These are phyloP conservation scores for Ustilago sp. DNA, from an alignment of 1,284 basidiomycete species.

Conservation along the genomic window DNA sequence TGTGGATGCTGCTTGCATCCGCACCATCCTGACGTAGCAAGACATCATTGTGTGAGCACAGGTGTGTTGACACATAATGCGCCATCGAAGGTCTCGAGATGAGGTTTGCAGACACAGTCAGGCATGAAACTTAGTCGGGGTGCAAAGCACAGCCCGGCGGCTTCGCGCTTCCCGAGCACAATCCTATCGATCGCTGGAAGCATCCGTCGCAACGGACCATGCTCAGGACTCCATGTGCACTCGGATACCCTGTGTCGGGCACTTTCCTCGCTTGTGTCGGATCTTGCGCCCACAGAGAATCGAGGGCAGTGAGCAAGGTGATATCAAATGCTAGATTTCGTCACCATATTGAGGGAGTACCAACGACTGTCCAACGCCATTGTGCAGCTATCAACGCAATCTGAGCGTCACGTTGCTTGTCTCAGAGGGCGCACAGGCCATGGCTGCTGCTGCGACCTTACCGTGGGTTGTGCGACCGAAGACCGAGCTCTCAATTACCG, in stretches of 20 bases:
- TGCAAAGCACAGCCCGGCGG: not conserved
- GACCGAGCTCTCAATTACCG: not conserved
- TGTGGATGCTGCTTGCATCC: not conserved
- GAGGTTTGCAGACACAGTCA: not conserved
- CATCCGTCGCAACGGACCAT: not conserved
- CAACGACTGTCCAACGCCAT: constrained; percentile 7
- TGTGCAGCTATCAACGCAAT: constrained; percentile 14
- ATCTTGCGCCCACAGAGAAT: not conserved
- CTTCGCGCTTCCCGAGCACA: not conserved
- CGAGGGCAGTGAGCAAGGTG: not conserved
- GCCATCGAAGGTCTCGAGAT: not conserved
- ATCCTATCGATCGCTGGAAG: not conserved
- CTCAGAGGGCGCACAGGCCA: not conserved
- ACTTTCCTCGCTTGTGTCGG: not conserved
- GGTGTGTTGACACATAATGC: not conserved
- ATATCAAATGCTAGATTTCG: constrained; percentile 19
- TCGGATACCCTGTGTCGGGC: not conserved
- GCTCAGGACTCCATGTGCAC: not conserved
- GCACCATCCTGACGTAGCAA: not conserved
- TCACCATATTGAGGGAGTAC: constrained; percentile 4
- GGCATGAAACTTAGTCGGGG: not conserved
- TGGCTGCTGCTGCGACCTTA: not conserved
- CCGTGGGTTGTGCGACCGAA: constrained; percentile 6
- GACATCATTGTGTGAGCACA: not conserved
- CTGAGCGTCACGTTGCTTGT: constrained; percentile 17